phyloP scores from a whole-genome alignment of 768 basidiomycete genomes.

The Pisolithus tinctorius region DNA sequence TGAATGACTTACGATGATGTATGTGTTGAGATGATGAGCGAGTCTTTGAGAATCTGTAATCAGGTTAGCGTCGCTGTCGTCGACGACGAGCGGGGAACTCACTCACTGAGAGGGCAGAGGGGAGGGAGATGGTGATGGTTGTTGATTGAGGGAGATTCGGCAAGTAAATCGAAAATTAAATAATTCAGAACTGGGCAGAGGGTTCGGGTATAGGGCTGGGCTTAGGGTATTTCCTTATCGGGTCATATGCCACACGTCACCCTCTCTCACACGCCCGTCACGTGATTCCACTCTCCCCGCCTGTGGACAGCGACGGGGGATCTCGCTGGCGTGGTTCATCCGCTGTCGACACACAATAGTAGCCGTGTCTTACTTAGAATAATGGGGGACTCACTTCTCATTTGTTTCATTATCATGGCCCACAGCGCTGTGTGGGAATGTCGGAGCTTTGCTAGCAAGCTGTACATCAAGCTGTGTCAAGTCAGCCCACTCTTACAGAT shows the following conservation, averaged over 20 bases:
- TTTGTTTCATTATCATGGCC: too few species aligned
- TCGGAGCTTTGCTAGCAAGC: too few species aligned
- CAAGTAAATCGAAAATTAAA: constrained; percentile 55
- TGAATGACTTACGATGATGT: constrained; percentile 34
- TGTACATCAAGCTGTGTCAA: too few species aligned
- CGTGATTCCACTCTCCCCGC: constrained; percentile 5
- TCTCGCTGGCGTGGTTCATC: too few species aligned
- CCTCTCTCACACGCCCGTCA: constrained; percentile 19
- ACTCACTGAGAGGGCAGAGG: constrained; percentile 39
- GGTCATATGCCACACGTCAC: constrained; percentile 20
- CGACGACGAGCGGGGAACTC: constrained; percentile 22
- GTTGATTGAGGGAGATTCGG: constrained; percentile 34
- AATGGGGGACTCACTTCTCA: too few species aligned
- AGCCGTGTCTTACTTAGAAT: too few species aligned
- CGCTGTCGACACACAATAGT: too few species aligned
- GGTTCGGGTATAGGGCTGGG: constrained; percentile 49
- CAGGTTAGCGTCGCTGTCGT: constrained; percentile 18
- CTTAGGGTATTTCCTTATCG: constrained; percentile 23
- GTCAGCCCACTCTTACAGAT: too few species aligned
- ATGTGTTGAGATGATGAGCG: constrained; percentile 14
- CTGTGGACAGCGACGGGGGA: not conserved
- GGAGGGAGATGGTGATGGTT: constrained; percentile 39
- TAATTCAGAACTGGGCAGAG: constrained; percentile 71
- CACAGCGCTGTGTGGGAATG: too few species aligned
- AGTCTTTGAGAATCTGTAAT: constrained; percentile 12